phyloP scores from a whole-genome alignment of 2,329 filamentous ascomycete species.

The Cercospora beticola region DNA sequence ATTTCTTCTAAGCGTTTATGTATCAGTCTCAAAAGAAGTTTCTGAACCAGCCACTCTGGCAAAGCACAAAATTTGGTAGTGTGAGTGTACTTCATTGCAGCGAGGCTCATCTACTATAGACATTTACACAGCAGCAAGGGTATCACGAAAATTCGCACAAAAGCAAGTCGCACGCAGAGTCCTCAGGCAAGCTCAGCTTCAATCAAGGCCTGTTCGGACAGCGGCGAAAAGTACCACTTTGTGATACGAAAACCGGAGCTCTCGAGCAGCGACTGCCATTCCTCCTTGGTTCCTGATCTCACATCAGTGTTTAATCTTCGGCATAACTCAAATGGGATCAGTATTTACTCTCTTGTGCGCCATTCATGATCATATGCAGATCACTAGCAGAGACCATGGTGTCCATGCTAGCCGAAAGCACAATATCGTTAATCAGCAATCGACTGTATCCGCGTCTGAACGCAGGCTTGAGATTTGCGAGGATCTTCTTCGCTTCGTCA shows the following conservation, averaged over 20 bases:
- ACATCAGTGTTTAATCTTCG: background rate
- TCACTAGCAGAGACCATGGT: slow-evolving; percentile 12
- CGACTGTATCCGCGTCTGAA: slow-evolving; percentile 24
- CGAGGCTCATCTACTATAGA: background rate
- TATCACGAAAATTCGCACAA: background rate
- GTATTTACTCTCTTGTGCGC: slow-evolving; percentile 6
- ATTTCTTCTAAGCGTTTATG: background rate
- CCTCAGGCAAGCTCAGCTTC: slow-evolving; percentile 10
- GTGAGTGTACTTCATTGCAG: background rate
- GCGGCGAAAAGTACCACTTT: slow-evolving; percentile 10
- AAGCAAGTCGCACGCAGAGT: background rate
- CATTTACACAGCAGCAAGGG: background rate
- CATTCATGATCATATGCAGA: slow-evolving; percentile 13
- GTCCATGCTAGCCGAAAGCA: slow-evolving; percentile 11
- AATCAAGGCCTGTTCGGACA: slow-evolving; percentile 15
- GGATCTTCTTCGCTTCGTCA: slow-evolving; percentile 21
- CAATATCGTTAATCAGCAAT: slow-evolving; percentile 29
- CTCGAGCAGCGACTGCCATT: slow-evolving; percentile 11
- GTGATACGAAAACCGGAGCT: background rate
- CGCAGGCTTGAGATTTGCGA: slow-evolving; percentile 21
- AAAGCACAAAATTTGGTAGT: background rate
- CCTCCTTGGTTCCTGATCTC: slow-evolving; percentile 1
- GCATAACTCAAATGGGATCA: background rate
- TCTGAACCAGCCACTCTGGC: background rate
- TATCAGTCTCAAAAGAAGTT: background rate